Percentiles rank a stretch among this genome's conserved stretches.
phyloP scores from a whole-genome alignment of 805 yeast species.

The Candida sithepensis region DNA sequence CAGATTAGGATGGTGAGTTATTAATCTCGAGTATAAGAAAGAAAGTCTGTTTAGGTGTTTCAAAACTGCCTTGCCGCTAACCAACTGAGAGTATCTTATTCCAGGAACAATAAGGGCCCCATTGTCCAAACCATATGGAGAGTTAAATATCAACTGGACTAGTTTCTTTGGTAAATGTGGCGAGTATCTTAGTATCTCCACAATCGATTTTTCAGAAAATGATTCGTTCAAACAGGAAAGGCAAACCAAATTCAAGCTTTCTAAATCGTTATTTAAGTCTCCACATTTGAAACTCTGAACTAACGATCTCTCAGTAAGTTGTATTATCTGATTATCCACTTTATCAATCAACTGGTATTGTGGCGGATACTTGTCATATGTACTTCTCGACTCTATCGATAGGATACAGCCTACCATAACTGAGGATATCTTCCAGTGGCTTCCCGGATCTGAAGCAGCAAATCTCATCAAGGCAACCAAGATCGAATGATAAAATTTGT shows the following conservation, averaged over 20 bases:
- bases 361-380: conserved; percentile 25
- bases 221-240: conserved; percentile 16
- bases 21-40: conserved; percentile 30
- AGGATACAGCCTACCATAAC: conserved; percentile 42
- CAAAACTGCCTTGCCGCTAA: conserved; percentile 35
- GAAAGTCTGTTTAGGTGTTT: conserved; percentile 49
- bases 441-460: conserved; percentile 10
- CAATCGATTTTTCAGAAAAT: conserved; percentile 7
- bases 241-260: conserved; percentile 12
- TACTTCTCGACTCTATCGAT: conserved; percentile 28
- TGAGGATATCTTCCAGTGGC: conserved; percentile 45
- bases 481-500: conserved; percentile 39
- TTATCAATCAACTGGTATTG: conserved; percentile 21
- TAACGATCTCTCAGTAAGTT: conserved; percentile 13
- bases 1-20: conserved; percentile 13
- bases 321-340: conserved; percentile 14
- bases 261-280: conserved; percentile 11
- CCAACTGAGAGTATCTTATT: not conserved
- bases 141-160: conserved; percentile 16
- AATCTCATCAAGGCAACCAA: conserved; percentile 35
- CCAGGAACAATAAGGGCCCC: conserved; percentile 7
- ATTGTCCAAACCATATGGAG: conserved; percentile 23
- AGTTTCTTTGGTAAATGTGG: conserved; percentile 17
- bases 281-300: conserved; percentile 2
- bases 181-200: conserved; percentile 5